These are phyloP conservation scores for Ophiocordyceps camponoti-saundersi DNA, from an alignment of 2,329 filamentous ascomycete species.

Conservation along the genomic window DNA sequence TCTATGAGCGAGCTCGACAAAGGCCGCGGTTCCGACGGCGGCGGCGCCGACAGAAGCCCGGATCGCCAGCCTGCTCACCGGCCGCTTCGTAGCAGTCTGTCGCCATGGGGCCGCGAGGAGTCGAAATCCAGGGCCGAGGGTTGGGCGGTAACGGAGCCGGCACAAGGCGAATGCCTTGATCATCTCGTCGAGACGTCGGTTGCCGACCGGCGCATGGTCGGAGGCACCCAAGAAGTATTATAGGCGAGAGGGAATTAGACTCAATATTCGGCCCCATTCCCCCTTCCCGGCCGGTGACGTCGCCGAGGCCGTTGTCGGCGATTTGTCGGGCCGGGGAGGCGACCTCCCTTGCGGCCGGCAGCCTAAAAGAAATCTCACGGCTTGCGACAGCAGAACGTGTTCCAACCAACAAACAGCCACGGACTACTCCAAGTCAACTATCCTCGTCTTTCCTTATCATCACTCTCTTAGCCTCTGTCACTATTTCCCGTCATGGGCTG, in stretches of 20 bases:
- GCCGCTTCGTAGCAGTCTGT: constrained; percentile 6
- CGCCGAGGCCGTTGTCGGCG: no score
- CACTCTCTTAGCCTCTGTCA: not conserved
- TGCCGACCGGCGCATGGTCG: constrained; percentile 6
- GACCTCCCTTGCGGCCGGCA: no score
- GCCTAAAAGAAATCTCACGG: no score
- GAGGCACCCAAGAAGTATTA: not conserved
- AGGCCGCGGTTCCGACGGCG: constrained; percentile 35
- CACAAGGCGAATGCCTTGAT: constrained; percentile 24
- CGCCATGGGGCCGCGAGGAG: constrained; percentile 4
- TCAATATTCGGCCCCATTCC: no score
- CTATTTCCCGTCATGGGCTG: constrained; percentile 31
- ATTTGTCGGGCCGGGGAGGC: no score
- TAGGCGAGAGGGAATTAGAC: no score
- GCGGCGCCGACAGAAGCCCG: constrained; percentile 23
- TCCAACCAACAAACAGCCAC: no score
- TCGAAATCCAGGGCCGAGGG: constrained; percentile 6
- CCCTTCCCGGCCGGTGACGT: no score
- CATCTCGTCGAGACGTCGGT: constrained; percentile 21
- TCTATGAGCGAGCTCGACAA: constrained; percentile 39
- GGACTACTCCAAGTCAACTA: not conserved
- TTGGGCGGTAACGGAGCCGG: constrained; percentile 24
- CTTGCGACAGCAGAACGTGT: no score
- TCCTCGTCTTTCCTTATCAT: not conserved
- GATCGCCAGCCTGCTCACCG: constrained; percentile 13